A percentile compares a stretch with the other conserved stretches of the same genome.
These are phyloP conservation scores for Coriaria nepalensis DNA, from an alignment of 306 rosid genomes.

Conservation along the genomic window DNA sequence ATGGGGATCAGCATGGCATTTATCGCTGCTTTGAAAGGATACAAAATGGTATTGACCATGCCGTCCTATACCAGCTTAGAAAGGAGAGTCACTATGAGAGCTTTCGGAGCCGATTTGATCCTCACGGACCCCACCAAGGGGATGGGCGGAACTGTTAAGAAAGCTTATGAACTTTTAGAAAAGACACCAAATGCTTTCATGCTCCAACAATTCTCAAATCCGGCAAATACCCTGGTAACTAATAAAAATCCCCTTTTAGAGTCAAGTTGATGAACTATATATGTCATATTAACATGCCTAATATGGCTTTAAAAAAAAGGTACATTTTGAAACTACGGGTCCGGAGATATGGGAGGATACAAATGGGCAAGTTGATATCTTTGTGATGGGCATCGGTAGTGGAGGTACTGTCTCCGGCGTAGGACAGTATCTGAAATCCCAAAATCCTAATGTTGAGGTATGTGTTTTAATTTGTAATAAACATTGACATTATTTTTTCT, in stretches of 20 bases:
- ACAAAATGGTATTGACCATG: constrained; percentile 73
- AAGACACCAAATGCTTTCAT: constrained; percentile 64
- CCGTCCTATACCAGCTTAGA: constrained; percentile 72
- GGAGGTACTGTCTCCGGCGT: constrained; percentile 97
- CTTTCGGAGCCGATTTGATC: constrained; percentile 77
- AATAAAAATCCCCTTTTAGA: neutral
- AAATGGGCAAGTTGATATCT: constrained; percentile 81
- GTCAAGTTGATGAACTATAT: too few relatives aligned
- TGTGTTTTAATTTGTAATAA: neutral
- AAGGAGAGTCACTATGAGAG: constrained; percentile 73
- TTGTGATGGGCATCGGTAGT: constrained; percentile 96
- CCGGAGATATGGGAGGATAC: constrained; percentile 99
- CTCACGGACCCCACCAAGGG: constrained; percentile 79
- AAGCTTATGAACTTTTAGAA: constrained; percentile 72
- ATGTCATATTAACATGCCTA: too few relatives aligned
- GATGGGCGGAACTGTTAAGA: constrained; percentile 74
- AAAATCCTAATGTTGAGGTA: constrained; percentile 83
- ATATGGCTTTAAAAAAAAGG: constrained; percentile 23
- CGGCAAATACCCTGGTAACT: constrained; percentile 61
- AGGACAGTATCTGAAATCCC: constrained; percentile 83
- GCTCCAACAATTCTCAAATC: constrained; percentile 85
- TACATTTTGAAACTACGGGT: constrained; percentile 93
- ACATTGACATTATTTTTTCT: neutral
- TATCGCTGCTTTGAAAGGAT: constrained; percentile 74
- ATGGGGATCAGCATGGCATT: constrained; percentile 90